Conservation (phyloP, 192 early-diverging fungal genomes). For the Coemansia sp. region DNA sequence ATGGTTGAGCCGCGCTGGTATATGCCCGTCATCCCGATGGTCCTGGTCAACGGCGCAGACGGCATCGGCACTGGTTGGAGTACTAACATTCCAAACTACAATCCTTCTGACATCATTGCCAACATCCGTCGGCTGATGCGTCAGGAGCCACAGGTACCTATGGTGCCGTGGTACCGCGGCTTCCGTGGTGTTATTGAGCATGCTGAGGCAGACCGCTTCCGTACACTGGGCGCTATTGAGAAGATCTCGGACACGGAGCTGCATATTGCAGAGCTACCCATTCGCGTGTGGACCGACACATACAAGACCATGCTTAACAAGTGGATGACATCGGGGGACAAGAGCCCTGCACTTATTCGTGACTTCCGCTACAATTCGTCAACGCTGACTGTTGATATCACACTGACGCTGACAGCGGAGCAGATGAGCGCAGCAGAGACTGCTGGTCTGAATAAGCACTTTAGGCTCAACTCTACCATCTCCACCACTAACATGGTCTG, state of each 20-base stretch:
- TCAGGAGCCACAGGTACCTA: slow-evolving; percentile 63
- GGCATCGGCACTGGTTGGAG: slow-evolving; percentile 97
- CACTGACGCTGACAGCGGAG: slow-evolving; percentile 53
- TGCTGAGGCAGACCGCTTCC: slow-evolving; percentile 59
- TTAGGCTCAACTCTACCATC: slow-evolving; percentile 73
- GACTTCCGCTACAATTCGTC: slow-evolving; percentile 57
- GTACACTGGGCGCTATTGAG: slow-evolving; percentile 65
- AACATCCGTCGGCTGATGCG: slow-evolving; percentile 82
- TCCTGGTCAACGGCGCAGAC: slow-evolving; percentile 88
- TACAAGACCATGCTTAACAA: slow-evolving; percentile 84
- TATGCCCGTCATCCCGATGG: slow-evolving; percentile 89
- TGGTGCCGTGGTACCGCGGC: slow-evolving; percentile 95
- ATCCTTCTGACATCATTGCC: slow-evolving; percentile 83
- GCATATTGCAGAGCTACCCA: slow-evolving; percentile 86
- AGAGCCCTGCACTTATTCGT: slow-evolving; percentile 62
- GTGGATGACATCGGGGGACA: slow-evolving; percentile 74
- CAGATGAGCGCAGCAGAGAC: slow-evolving; percentile 70
- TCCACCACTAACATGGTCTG: slow-evolving; percentile 91
- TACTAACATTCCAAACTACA: slow-evolving; percentile 79
- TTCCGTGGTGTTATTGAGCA: slow-evolving; percentile 77
- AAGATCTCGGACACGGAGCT: slow-evolving; percentile 75
- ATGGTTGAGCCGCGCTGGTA: slow-evolving; percentile 95
- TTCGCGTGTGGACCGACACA: slow-evolving; percentile 81
- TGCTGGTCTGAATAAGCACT: slow-evolving; percentile 79
- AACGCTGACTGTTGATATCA: slow-evolving; percentile 50